These are phyloP conservation scores for Trichoderma harzianum DNA, from an alignment of 2,329 filamentous ascomycete genomes.

Conservation along the genomic window DNA sequence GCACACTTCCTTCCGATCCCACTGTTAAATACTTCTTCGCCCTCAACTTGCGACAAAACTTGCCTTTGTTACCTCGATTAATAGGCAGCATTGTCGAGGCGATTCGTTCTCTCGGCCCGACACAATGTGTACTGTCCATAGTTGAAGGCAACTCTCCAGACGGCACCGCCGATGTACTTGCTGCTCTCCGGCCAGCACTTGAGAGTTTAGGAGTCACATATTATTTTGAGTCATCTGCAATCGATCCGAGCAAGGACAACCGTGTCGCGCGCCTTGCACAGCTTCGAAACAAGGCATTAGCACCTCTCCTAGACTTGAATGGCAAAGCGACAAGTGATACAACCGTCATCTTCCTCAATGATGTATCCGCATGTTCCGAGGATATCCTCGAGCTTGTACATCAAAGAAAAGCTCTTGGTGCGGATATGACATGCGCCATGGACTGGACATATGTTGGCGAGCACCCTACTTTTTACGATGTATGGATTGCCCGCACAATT, in stretches of 20 bases:
- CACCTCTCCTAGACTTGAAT: slow-evolving; percentile 39
- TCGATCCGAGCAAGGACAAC: slow-evolving; percentile 42
- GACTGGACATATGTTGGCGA: slow-evolving; percentile 51
- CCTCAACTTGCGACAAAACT: slow-evolving; percentile 45
- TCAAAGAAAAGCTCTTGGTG: slow-evolving; percentile 44
- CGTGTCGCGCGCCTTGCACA: slow-evolving; percentile 48
- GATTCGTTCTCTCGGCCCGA: slow-evolving; percentile 47
- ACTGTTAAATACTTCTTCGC: slow-evolving; percentile 45
- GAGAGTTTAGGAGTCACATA: slow-evolving; percentile 39
- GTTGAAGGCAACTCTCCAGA: slow-evolving; percentile 52
- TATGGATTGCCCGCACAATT: slow-evolving; percentile 51
- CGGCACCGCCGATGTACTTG: slow-evolving; percentile 48
- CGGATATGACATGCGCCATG: slow-evolving; percentile 57
- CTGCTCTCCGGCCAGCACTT: slow-evolving; percentile 38
- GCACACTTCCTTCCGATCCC: neutral
- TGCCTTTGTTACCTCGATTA: slow-evolving; percentile 40
- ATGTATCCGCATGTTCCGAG: slow-evolving; percentile 50
- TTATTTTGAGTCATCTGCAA: slow-evolving; percentile 39
- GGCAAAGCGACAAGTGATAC: slow-evolving; percentile 33
- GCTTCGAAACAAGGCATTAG: slow-evolving; percentile 51
- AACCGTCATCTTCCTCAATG: slow-evolving; percentile 52
- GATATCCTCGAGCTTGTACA: slow-evolving; percentile 56
- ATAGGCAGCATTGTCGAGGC: slow-evolving; percentile 48
- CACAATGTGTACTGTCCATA: slow-evolving; percentile 48
- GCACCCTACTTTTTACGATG: slow-evolving; percentile 42